Evolutionary conservation across 2,329 filamentous ascomycete genomes (phyloP), one percentile per base, ranked within the genome.

Genomic region (Fusarium cicatricum): DNA sequence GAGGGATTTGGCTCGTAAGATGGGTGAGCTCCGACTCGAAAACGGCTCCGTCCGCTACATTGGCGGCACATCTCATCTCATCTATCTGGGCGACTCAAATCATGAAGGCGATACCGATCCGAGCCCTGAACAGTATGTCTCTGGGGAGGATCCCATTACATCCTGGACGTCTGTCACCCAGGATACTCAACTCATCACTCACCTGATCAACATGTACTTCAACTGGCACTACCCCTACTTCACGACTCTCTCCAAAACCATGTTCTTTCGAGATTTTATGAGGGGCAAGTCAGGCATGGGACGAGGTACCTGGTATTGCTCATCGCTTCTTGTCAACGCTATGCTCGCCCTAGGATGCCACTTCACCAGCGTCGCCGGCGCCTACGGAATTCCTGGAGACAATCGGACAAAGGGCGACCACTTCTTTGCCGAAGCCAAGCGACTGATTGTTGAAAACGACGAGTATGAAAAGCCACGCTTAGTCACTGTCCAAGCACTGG

Each of bases 181-280:
- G 44, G 92, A 97, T 71, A 82, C 87, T 19, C 85, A 90, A 48
- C 81, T 97, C 39, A 87, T 97, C 65, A 84, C 88, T 14, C 94
- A 97, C 74, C 85, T 99, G 15, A 86, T 99, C 71, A 94, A 93
- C 69, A 93, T 98, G 91, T 99, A 99, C 76, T 98, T 98, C 77
- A 92, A 88, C 67, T 98, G 94, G 90, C 95, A 98, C 75, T 98
- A 98, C 74, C 89, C 92, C 15, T 98, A 95, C 76, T 99, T 98
- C 73, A 94, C 92, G 4, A 95, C 91, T 0, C 80, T 98, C 7
- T 94, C 93, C 11, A 96, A 91, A 72, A 87, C 83, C 32, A 78
- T 96, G 28, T 98, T 99, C 72, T 93, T 91, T 71, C 84, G 89
- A 36, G 93, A 98, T 72, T 97, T 96, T 67, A 74, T 89, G 38